These are phyloP conservation scores for Boletus sp. DNA, from an alignment of 1,284 basidiomycete species.

Conservation along the genomic window DNA sequence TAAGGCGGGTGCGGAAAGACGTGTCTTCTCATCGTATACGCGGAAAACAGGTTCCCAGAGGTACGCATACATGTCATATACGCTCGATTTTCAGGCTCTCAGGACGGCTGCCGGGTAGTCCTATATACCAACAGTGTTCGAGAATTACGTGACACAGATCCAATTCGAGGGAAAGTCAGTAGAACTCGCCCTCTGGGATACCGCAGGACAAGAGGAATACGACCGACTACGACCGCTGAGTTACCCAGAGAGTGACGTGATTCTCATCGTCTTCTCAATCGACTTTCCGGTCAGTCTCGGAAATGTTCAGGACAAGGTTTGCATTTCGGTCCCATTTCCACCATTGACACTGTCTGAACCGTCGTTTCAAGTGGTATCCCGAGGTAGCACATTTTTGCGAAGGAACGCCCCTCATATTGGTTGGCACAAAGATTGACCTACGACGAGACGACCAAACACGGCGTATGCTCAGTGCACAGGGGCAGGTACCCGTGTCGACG, in stretches of 20 bases:
- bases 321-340: conserved; percentile 21
- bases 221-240: conserved; percentile 92
- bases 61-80: conserved; percentile 49
- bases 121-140: conserved; percentile 98
- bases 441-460: conserved; percentile 86
- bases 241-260: conserved; percentile 96
- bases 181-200: conserved; percentile 97
- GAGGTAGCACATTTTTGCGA: conserved; percentile 99
- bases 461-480: conserved; percentile 93
- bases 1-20: conserved; percentile 86
- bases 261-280: conserved; percentile 96
- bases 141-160: conserved; percentile 94
- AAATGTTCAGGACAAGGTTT: conserved; percentile 93
- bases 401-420: conserved; percentile 88
- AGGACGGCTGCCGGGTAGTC: conserved; percentile 55
- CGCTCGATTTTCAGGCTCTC: conserved; percentile 16
- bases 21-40: conserved; percentile 92
- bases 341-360: conserved; percentile 17
- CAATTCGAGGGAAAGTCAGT: conserved; percentile 88
- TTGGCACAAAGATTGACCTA: conserved; percentile 94
- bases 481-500: conserved; percentile 80
- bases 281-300: conserved; percentile 95
- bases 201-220: conserved; percentile 98
- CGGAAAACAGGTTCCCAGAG: conserved; percentile 98
- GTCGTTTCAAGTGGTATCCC: conserved; percentile 82